These are phyloP conservation scores for Fusarium praegraminearum DNA, from an alignment of 2,329 filamentous ascomycete species.

Conservation along the genomic window DNA sequence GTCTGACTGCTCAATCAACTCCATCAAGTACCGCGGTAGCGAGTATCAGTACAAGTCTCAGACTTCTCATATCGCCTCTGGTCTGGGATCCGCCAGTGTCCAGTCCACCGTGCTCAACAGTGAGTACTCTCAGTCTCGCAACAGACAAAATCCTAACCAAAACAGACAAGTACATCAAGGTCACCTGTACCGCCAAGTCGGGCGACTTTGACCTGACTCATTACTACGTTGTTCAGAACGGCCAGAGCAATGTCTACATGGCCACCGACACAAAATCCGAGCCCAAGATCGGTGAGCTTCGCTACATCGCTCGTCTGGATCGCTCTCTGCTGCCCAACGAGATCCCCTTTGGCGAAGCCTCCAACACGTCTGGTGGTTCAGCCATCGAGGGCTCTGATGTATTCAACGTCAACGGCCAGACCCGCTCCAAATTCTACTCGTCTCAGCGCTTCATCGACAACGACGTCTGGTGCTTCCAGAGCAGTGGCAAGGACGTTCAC, in stretches of 20 bases:
- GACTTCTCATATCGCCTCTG: constrained; percentile 57
- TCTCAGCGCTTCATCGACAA: constrained; percentile 78
- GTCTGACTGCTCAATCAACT: constrained; percentile 72
- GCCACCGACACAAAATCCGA: constrained; percentile 71
- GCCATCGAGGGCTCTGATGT: constrained; percentile 70
- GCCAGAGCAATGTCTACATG: constrained; percentile 71
- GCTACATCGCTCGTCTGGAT: constrained; percentile 72
- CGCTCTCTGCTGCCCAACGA: constrained; percentile 62
- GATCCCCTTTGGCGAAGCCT: constrained; percentile 66
- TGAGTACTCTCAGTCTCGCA: constrained; percentile 12
- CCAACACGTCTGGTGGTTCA: constrained; percentile 63
- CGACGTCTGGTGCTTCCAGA: constrained; percentile 70
- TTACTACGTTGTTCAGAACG: constrained; percentile 71
- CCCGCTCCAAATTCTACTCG: constrained; percentile 77
- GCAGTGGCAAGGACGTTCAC: constrained; percentile 60
- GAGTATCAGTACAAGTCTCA: constrained; percentile 66
- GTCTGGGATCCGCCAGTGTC: constrained; percentile 64
- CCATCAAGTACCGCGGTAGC: constrained; percentile 68
- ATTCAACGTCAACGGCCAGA: constrained; percentile 71
- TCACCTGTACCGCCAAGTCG: constrained; percentile 70
- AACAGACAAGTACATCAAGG: constrained; percentile 65
- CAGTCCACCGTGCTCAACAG: constrained; percentile 56
- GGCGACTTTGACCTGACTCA: constrained; percentile 63
- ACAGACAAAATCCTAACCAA: constrained; percentile 4
- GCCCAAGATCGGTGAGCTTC: constrained; percentile 69